phyloP scores from a whole-genome alignment of 495 filamentous ascomycete species.

The Annulohypoxylon nitens region DNA sequence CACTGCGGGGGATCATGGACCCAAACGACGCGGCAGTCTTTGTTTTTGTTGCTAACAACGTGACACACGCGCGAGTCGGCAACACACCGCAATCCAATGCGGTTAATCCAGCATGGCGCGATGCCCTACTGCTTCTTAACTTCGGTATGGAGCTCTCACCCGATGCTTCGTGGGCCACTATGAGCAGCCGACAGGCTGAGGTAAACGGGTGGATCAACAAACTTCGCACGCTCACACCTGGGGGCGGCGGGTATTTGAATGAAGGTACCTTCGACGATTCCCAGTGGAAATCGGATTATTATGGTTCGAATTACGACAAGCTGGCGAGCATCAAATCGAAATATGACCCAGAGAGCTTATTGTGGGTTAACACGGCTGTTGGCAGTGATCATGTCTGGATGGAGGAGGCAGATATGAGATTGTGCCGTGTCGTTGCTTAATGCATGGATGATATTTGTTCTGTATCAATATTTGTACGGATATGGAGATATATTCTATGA shows the following conservation, averaged over 20 bases:
- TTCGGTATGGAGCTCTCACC: background rate
- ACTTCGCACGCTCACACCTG: conserved; percentile 49
- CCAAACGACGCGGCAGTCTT: conserved; percentile 47
- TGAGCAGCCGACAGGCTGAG: background rate
- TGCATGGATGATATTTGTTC: too few relatives aligned
- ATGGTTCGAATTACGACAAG: too few relatives aligned
- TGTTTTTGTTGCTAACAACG: conserved; percentile 35
- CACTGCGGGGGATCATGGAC: too few relatives aligned
- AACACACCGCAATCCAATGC: conserved; percentile 51
- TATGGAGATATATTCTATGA: too few relatives aligned
- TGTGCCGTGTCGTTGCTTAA: too few relatives aligned
- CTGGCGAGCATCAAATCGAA: too few relatives aligned
- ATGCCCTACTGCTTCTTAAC: conserved; percentile 54
- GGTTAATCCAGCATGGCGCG: conserved; percentile 67
- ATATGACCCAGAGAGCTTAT: too few relatives aligned
- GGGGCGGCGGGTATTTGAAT: conserved; percentile 62
- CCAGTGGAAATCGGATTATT: too few relatives aligned
- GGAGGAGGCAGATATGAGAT: too few relatives aligned
- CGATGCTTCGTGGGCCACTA: background rate
- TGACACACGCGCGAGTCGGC: conserved; percentile 42
- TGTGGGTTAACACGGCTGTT: too few relatives aligned
- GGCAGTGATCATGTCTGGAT: too few relatives aligned
- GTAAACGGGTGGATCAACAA: background rate
- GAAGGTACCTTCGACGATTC: conserved; percentile 45
- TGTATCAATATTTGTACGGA: too few relatives aligned